Evolutionary conservation across 2,329 filamentous ascomycete species (phyloP).

Genomic region (Penicillium sp.): DNA sequence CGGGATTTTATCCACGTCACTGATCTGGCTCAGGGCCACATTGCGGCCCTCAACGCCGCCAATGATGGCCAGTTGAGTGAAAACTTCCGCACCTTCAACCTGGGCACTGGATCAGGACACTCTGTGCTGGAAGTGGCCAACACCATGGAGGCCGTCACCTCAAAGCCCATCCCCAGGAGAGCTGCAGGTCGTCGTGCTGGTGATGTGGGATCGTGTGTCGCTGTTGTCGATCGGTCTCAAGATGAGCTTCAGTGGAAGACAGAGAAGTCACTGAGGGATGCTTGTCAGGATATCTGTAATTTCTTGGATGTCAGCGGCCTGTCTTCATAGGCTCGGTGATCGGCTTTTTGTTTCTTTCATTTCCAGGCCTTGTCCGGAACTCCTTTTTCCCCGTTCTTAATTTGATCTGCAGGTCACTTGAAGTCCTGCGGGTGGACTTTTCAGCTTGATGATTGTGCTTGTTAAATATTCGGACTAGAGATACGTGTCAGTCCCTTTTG

Average conservation of each 20-base stretch:
- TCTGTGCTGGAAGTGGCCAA: slow-evolving; percentile 40
- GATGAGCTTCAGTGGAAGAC: slow-evolving; percentile 55
- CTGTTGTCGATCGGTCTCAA: slow-evolving; percentile 39
- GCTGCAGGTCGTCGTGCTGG: slow-evolving; percentile 36
- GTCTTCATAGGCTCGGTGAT: slow-evolving; percentile 17
- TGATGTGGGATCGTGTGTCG: slow-evolving; percentile 43
- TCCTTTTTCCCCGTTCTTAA: neutral
- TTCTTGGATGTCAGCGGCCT: slow-evolving; percentile 36
- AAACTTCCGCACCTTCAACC: slow-evolving; percentile 45
- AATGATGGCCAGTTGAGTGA: slow-evolving; percentile 33
- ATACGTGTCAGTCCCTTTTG: neutral
- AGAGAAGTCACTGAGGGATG: slow-evolving; percentile 38
- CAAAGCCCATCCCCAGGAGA: slow-evolving; percentile 33
- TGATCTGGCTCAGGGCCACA: slow-evolving; percentile 63
- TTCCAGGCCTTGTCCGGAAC: neutral
- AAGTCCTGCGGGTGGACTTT: neutral
- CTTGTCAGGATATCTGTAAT: slow-evolving; percentile 40
- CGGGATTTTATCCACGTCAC: slow-evolving; percentile 69
- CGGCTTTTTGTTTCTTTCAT: neutral
- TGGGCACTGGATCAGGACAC: slow-evolving; percentile 40
- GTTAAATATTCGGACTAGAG: neutral
- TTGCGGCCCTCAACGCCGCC: slow-evolving; percentile 55
- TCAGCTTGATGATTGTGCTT: neutral
- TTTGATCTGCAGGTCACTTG: neutral
- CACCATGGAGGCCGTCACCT: slow-evolving; percentile 40